Evolutionary conservation across 352 stramenopile species (phyloP).

Genomic region (Blastocystis sp.): DNA sequence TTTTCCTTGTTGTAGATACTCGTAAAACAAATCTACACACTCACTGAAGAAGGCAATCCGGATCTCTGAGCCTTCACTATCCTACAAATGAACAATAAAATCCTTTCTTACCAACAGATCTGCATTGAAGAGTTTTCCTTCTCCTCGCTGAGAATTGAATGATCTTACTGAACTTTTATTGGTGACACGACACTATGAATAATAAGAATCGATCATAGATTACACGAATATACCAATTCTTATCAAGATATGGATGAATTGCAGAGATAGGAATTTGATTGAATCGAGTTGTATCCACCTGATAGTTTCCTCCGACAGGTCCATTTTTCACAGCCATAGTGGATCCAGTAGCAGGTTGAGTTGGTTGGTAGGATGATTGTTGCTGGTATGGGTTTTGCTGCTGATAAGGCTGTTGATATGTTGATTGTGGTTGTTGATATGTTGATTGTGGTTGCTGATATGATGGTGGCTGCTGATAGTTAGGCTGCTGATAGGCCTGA

Average conservation of each 20-base stretch:
- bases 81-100: not conserved
- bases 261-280: conserved; percentile 49
- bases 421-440: not conserved
- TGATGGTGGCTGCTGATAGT: not conserved
- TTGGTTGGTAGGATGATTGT: conserved; percentile 9
- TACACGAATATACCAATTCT: conserved; percentile 62
- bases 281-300: conserved; percentile 6
- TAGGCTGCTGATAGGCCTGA: conserved; percentile 17
- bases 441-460: conserved; percentile 17
- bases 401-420: not conserved
- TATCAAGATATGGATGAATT: conserved; percentile 37
- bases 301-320: not conserved
- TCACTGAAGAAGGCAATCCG: conserved; percentile 52
- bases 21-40: conserved; percentile 40
- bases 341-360: not conserved
- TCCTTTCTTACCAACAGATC: not conserved
- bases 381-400: conserved; percentile 4
- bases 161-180: conserved; percentile 14
- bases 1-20: conserved; percentile 33
- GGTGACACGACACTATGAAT: conserved; percentile 29
- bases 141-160: conserved; percentile 28
- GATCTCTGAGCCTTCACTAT: conserved; percentile 27
- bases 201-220: not conserved
- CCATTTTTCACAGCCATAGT: not conserved
- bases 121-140: conserved; percentile 55